Conservation (phyloP, 352 stramenopile species). For the Pythium aquatile region DNA sequence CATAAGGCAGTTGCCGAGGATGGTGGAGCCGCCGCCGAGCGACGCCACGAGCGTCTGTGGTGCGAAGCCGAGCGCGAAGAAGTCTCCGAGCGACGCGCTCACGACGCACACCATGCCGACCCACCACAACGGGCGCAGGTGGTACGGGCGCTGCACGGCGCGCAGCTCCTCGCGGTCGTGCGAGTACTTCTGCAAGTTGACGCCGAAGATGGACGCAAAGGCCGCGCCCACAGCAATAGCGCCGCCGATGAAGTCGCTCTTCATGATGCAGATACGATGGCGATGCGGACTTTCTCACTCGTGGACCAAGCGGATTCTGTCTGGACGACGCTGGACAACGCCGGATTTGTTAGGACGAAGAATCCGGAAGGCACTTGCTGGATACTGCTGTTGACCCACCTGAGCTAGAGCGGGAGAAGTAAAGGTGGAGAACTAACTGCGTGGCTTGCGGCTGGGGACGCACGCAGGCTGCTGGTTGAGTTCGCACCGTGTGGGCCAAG, state of each 20-base stretch:
- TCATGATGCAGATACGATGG: constrained; percentile 31
- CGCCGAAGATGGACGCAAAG: constrained; percentile 86
- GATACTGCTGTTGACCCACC: background rate
- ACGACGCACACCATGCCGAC: constrained; percentile 88
- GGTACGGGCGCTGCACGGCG: constrained; percentile 72
- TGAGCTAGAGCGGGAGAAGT: background rate
- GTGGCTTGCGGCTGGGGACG: background rate
- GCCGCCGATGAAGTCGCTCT: constrained; percentile 76
- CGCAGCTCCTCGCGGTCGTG: constrained; percentile 83
- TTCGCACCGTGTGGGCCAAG: constrained; percentile 4
- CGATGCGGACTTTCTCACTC: constrained; percentile 2
- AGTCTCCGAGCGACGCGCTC: constrained; percentile 77
- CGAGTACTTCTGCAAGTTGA: constrained; percentile 91
- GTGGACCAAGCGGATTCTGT: background rate
- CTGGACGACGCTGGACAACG: background rate
- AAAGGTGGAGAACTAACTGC: constrained; percentile 6
- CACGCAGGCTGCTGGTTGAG: constrained; percentile 4
- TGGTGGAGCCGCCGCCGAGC: constrained; percentile 77
- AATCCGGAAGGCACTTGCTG: background rate
- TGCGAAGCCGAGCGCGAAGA: constrained; percentile 84
- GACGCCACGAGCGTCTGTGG: constrained; percentile 85
- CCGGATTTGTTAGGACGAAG: background rate
- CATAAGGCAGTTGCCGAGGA: constrained; percentile 83
- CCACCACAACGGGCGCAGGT: constrained; percentile 84
- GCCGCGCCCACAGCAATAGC: constrained; percentile 71